These are phyloP conservation scores for Penicillium verhagenii DNA, from an alignment of 495 filamentous ascomycete genomes.

Conservation along the genomic window DNA sequence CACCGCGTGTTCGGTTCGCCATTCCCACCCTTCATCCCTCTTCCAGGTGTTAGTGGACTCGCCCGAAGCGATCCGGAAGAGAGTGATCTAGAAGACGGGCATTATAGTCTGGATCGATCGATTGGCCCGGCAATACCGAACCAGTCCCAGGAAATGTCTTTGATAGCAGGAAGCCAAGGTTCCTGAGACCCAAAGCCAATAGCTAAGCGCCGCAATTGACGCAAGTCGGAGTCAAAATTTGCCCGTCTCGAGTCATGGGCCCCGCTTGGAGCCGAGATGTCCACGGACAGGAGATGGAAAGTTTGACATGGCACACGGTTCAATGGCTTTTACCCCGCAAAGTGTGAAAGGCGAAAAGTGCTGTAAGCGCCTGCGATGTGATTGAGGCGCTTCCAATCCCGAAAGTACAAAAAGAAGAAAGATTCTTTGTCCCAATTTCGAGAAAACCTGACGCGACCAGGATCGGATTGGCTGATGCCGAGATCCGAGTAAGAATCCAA, in stretches of 20 bases:
- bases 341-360: neutral
- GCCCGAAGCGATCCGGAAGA: conserved; percentile 14
- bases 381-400: neutral
- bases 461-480: neutral
- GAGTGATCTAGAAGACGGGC: conserved; percentile 17
- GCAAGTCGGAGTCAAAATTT: neutral
- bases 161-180: neutral
- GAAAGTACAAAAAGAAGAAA: neutral
- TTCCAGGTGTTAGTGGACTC: neutral
- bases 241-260: neutral
- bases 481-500: neutral
- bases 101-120: conserved; percentile 3
- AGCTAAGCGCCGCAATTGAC: conserved; percentile 3
- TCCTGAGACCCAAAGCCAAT: neutral
- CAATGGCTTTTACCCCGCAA: neutral
- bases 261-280: neutral
- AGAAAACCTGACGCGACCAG: neutral
- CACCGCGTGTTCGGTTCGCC: conserved; percentile 10
- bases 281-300: neutral
- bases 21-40: neutral
- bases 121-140: neutral
- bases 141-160: neutral
- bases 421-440: neutral
- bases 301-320: neutral
- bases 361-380: neutral